Evolutionary conservation across 352 stramenopile species (phyloP).

Genomic region (Pythium aphanidermatum): DNA sequence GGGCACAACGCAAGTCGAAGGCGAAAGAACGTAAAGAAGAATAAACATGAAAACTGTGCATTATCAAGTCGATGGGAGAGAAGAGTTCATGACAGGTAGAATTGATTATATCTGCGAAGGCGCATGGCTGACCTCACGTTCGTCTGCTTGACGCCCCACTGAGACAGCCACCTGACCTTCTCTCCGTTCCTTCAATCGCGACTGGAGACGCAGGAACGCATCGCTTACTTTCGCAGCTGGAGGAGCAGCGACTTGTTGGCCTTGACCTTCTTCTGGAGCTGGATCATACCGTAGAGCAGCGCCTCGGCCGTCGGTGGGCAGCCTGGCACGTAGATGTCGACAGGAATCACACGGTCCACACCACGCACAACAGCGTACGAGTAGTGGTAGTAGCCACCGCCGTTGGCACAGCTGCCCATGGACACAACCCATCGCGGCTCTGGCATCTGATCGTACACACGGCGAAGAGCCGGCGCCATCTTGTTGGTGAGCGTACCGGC

Average conservation of each 20-base stretch:
- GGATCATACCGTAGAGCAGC: constrained; percentile 96
- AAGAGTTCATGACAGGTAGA: too few species aligned
- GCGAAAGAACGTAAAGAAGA: too few species aligned
- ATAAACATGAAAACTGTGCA: too few species aligned
- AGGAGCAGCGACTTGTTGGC: constrained; percentile 95
- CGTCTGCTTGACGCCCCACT: too few species aligned
- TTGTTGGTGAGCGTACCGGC: constrained; percentile 99
- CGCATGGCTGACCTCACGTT: too few species aligned
- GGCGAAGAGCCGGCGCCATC: constrained; percentile 97
- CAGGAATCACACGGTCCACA: constrained; percentile 96
- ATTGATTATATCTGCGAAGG: too few species aligned
- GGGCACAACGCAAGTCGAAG: too few species aligned
- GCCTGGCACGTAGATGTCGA: constrained; percentile 99
- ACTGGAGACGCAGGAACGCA: too few species aligned
- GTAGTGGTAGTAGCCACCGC: constrained; percentile 93
- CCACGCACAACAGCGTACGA: constrained; percentile 97
- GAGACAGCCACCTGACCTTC: too few species aligned
- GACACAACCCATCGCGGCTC: constrained; percentile 98
- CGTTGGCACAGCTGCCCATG: constrained; percentile 99
- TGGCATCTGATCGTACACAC: constrained; percentile 99
- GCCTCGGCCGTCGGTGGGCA: constrained; percentile 98
- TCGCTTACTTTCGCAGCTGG: constrained; percentile 93
- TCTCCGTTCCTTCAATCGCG: too few species aligned
- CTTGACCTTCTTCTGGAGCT: constrained; percentile 99
- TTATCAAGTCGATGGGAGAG: too few species aligned